phyloP scores from a whole-genome alignment of 345 rosid species.

The Ailanthus altissimus region DNA sequence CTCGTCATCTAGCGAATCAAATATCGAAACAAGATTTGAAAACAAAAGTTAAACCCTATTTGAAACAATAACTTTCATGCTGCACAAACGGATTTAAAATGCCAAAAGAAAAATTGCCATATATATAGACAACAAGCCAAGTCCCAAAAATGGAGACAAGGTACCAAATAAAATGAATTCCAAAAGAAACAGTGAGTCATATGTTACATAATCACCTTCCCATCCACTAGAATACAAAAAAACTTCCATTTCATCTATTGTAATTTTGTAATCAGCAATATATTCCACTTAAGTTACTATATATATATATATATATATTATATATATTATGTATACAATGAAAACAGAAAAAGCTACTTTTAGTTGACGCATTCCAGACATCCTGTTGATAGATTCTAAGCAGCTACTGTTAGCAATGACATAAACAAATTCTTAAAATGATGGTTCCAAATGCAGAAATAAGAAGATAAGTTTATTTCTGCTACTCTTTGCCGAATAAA shows the following conservation, averaged over 20 bases:
- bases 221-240: neutral
- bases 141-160: neutral
- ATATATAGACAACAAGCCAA: neutral
- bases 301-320: too few species aligned
- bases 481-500: neutral
- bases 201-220: neutral
- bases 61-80: neutral
- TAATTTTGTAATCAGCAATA: neutral
- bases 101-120: neutral
- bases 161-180: neutral
- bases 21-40: conserved; percentile 13
- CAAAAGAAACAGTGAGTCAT: neutral
- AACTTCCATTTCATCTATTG: neutral
- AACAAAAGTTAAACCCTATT: neutral
- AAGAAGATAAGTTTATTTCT: neutral
- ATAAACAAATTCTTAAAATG: neutral
- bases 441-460: neutral
- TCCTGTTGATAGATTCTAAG: neutral
- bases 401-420: neutral
- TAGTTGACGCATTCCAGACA: neutral
- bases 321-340: too few species aligned
- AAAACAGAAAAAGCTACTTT: neutral
- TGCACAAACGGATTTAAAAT: neutral
- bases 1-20: conserved; percentile 55
- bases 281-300: too few species aligned